These are phyloP conservation scores for Pezicula neosporulosa DNA, from an alignment of 2,329 filamentous ascomycete genomes.

Conservation along the genomic window DNA sequence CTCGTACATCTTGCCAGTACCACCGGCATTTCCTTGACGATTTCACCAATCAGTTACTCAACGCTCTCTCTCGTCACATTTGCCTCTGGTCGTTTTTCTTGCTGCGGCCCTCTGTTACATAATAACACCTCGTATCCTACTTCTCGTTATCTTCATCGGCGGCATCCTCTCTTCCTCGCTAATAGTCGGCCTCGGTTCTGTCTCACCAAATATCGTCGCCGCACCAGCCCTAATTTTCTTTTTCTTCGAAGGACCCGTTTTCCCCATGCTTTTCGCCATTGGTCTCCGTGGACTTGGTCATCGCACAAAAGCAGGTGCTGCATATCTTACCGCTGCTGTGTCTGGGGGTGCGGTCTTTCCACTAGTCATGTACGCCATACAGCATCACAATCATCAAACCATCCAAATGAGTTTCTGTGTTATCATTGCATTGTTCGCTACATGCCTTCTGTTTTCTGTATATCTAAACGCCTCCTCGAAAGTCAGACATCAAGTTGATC, in stretches of 20 bases:
- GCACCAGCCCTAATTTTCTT: conserved; percentile 68
- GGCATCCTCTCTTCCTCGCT: conserved; percentile 56
- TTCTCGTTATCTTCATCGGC: conserved; percentile 57
- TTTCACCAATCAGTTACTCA: conserved; percentile 62
- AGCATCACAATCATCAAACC: conserved; percentile 6
- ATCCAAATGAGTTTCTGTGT: conserved; percentile 22
- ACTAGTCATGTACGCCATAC: conserved; percentile 23
- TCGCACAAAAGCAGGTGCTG: conserved; percentile 76
- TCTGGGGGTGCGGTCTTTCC: conserved; percentile 24
- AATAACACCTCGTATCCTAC: conserved; percentile 66
- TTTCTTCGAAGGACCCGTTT: conserved; percentile 80
- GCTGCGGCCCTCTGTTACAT: conserved; percentile 58
- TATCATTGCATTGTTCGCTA: conserved; percentile 20
- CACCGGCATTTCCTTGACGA: conserved; percentile 33
- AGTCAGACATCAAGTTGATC: conserved; percentile 22
- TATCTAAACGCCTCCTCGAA: conserved; percentile 20
- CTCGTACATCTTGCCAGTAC: conserved; percentile 39
- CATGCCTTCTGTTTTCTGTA: conserved; percentile 20
- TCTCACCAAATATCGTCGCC: conserved; percentile 43
- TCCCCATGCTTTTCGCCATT: conserved; percentile 77
- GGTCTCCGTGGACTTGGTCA: conserved; percentile 76
- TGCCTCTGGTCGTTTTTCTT: conserved; percentile 69
- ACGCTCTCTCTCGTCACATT: conserved; percentile 72
- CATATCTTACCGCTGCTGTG: conserved; percentile 58
- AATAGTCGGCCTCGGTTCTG: conserved; percentile 37